Evolutionary conservation across 768 basidiomycete genomes (phyloP), one percentile per base, ranked within the genome.

Genomic region (Crassisporium funariophilum): DNA sequence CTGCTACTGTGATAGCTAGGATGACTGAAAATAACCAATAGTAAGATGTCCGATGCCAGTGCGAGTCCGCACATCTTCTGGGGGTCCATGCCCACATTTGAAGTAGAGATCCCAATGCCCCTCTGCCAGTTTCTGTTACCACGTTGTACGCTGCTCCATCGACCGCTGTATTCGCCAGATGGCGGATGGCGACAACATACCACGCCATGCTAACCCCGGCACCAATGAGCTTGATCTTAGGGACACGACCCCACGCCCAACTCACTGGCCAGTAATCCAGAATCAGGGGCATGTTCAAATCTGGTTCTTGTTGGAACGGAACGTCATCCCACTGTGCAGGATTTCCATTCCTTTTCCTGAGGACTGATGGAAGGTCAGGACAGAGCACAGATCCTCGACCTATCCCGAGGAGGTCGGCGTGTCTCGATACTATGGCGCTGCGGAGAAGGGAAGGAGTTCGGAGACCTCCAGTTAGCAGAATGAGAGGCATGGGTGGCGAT

Each of bases 401-500:
- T 13, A 95, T 71, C 0, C 93, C 93, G 23, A 92, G 70, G 17
- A 94, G 71, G 62, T 95, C 77, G 0, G 90, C 79, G 47, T 91
- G 81, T 4, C 65, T 66, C 7, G 76, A 66, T 0, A 59, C 52
- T 12, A 91, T 72, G 1, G 79, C 86, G 12, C 67, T 61, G 9
- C 72, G 64, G 29, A 93, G 70, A 22, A 80, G 74, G 0, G 74
- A 65, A 12, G 81, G 78, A 0, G 84, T 81, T 17, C 76, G 71
- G 31, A 95, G 76, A 17, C 90, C 91, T 21, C 92, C 92, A 0
- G 92, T 94, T 20, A 95, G 77, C 21, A 94, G 69, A 53, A 94
- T 72, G 5, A 87, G 70, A 1, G 91, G 89, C 2, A 64, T 57
- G 1, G 63, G 58, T 6, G 57, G 43, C 4, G 57, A 48, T 5